Conservation (phyloP, 305 asterid species). For the Fraxinus sp. region DNA sequence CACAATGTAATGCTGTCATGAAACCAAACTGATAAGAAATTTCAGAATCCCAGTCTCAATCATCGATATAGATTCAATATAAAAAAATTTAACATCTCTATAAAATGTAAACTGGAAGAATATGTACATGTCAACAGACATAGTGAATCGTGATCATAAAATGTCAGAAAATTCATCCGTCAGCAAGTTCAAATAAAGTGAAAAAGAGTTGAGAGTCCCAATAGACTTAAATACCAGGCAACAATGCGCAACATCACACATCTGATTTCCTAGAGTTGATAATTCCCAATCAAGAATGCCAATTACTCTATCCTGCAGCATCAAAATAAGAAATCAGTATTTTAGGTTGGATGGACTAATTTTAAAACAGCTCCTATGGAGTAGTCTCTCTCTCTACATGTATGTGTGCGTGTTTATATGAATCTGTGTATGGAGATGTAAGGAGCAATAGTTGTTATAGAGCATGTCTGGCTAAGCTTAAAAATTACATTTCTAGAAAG, state of each 20-base stretch:
- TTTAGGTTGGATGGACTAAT: background rate
- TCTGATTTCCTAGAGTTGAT: constrained; percentile 92
- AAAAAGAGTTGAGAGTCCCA: constrained; percentile 17
- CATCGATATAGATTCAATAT: background rate
- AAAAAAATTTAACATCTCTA: background rate
- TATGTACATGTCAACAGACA: background rate
- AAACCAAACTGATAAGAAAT: constrained; percentile 21
- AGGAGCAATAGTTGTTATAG: background rate
- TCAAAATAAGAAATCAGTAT: constrained; percentile 8
- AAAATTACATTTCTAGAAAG: background rate
- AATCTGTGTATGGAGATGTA: background rate
- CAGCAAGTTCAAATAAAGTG: background rate
- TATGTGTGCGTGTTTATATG: background rate
- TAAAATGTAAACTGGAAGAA: background rate
- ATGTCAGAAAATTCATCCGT: constrained; percentile 1
- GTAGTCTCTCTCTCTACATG: background rate
- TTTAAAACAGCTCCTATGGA: background rate
- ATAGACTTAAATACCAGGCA: constrained; percentile 64
- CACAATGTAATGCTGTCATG: constrained; percentile 67
- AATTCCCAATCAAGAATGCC: constrained; percentile 97
- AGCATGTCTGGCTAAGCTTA: background rate
- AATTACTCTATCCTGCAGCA: constrained; percentile 83
- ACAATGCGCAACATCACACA: constrained; percentile 94
- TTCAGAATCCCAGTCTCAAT: background rate
- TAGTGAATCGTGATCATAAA: constrained; percentile 9